Evolutionary conservation across 345 rosid genomes (phyloP), one percentile per base, ranked within the genome.

Genomic region (Angophora floribunda): DNA sequence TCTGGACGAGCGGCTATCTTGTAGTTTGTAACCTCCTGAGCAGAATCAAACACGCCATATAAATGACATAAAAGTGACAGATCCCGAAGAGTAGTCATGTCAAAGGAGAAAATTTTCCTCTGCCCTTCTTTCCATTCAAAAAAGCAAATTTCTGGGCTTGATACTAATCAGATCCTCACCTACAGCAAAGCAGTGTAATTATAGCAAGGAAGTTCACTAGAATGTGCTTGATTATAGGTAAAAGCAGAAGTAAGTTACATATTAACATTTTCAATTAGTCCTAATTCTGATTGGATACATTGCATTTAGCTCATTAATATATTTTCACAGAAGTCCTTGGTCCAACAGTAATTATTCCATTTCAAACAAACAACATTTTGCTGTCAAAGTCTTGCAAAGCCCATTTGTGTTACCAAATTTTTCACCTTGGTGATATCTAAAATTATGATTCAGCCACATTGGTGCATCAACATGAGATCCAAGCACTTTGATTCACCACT

Each of bases 1-100:
- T 98, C 99, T 21, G 99, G 99, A 87, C 97, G 99, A 90, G 99
- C 99, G 52, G 99, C 98, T 90, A 98, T 98, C 94, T 98, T 98
- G 92, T 97, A 95, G 94, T 98, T 98, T 93, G 90, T 95, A 55
- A 94, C 95, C 94, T 98, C 99, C 99, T 98, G 91, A 89, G 84
- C 84, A 75, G 49, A 75, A 75, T 75, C 22, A 75, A 75, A 75
- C 84, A 75, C 28, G 84, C 84, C 49, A 45, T 21, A 41, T 75
- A 75, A 75, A 75, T 75, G 84, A 75, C 84, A 75, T 21, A 75
- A 75, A 36, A 75, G 49, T 75, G 49, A 75, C 28, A 75, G 84
- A 21, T 75, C 49, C 84, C 14, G 84, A 75, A 75, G 49, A 75
- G 49, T 75, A 59, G 84, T 75, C 84, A 75, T 75, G 84, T 75